A percentile compares a stretch with the other conserved stretches of the same genome.
Evolutionary conservation across 306 rosid genomes (phyloP).

Genomic region (Lathyrus tuberosus): DNA sequence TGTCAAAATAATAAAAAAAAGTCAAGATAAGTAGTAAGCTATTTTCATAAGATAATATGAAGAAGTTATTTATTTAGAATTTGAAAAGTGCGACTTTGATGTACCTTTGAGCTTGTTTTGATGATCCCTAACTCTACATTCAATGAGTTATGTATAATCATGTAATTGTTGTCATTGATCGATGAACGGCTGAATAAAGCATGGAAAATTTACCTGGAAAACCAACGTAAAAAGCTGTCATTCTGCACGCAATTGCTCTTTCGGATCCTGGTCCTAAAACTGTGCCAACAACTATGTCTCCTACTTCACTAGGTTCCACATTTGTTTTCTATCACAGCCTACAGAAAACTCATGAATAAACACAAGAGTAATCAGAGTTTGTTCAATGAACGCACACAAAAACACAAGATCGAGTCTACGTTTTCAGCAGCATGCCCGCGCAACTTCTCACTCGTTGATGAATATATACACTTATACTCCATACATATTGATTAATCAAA

Average conservation of each 20-base stretch:
- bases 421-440: too few relatives aligned
- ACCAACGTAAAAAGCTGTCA: conserved; percentile 84
- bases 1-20: too few relatives aligned
- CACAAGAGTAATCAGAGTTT: background rate
- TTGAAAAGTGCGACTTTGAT: conserved; percentile 7
- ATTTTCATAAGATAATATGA: background rate
- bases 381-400: background rate
- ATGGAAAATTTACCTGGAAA: conserved; percentile 67
- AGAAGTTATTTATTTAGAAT: background rate
- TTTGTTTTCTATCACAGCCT: too few relatives aligned
- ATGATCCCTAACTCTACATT: background rate
- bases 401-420: too few relatives aligned
- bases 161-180: background rate
- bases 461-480: background rate
- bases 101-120: conserved; percentile 66
- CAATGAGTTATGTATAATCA: too few relatives aligned
- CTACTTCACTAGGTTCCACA: too few relatives aligned
- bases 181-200: background rate
- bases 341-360: conserved; percentile 25
- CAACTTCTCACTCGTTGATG: too few relatives aligned
- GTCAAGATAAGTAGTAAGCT: background rate
- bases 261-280: too few relatives aligned
- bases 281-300: too few relatives aligned
- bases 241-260: too few relatives aligned
- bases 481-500: conserved; percentile 25